Percentiles rank a stretch among this genome's conserved stretches.
Conservation (phyloP, 2,329 filamentous ascomycete genomes). For the Xylaria polymorpha region DNA sequence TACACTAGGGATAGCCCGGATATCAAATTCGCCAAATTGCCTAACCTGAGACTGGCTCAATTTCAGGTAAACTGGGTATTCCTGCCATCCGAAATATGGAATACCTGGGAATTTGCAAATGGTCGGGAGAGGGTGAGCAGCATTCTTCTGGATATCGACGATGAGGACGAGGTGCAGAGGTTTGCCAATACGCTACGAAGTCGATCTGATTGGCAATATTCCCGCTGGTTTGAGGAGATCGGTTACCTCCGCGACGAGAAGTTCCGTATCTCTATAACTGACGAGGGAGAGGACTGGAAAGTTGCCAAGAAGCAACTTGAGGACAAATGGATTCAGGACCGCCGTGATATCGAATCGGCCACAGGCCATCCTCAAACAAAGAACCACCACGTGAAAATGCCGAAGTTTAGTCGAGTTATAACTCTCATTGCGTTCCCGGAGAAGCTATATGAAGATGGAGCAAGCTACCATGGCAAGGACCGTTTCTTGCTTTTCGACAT, state of each 20-base stretch:
- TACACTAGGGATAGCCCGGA: neutral
- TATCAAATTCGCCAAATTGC: neutral
- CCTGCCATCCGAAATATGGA: neutral
- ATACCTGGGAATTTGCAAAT: neutral
- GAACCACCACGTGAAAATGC: neutral
- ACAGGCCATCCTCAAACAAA: neutral
- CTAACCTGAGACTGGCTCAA: neutral
- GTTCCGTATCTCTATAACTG: neutral
- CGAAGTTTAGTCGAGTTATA: constrained; percentile 11
- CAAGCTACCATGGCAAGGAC: neutral
- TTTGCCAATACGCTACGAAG: neutral
- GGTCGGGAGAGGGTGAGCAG: neutral
- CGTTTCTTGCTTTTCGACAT: neutral
- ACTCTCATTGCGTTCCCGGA: neutral
- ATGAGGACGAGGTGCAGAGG: neutral
- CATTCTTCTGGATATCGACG: constrained; percentile 9
- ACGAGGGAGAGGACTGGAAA: neutral
- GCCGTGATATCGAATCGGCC: neutral
- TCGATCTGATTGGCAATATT: neutral
- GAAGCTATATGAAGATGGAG: neutral
- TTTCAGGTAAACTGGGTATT: neutral
- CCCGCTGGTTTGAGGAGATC: neutral
- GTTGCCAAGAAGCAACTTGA: neutral
- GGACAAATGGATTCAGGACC: neutral
- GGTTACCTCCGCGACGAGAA: neutral